Evolutionary conservation across 2,329 filamentous ascomycete species (phyloP), one percentile per base, ranked within the genome.

Genomic region (Sporothrix brunneoviolacea): DNA sequence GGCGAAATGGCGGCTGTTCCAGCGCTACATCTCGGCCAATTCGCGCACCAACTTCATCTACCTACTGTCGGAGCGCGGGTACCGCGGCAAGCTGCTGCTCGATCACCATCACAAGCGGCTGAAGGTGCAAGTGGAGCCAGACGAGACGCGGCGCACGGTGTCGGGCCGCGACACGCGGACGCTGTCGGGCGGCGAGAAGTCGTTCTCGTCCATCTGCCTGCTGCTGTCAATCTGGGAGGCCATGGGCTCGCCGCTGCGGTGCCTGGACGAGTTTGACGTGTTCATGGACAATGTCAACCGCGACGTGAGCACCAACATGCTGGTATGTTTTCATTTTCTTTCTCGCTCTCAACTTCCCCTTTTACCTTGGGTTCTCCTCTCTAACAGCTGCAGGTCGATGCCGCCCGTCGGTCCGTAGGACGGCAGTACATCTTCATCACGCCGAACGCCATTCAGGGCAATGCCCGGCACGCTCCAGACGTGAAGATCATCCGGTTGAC

Each of bases 231-330:
- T 98, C 16, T 98, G 93, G 93, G 93, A 98, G 64, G 91, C 93
- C 27, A 98, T 98, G 85, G 91, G 93, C 10, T 94, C 90, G 16
- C 91, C 91, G 0, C 85, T 98, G 54, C 82, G 93, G 49, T 98
- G 93, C 62, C 75, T 98, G 48, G 93, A 98, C 68, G 93, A 98
- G 68, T 98, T 97, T 63, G 93, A 98, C 65, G 93, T 98, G 28
- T 98, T 96, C 74, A 98, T 98, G 93, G 93, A 98, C 68, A 89
- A 86, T 59, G 88, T 97, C 53, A 98, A 98, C 67, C 83, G 93
- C 54, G 88, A 87, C 50, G 87, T 94, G 59, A 94, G 88, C 64
- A 95, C 95, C 60, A 86, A 87, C 56, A 89, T 98, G 85, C 86
- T 98, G 67, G 86, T 89, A 71, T 72, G 83, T 76, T 38, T 40